Evolutionary conservation across 2,329 filamentous ascomycete genomes (phyloP).

Genomic region (Ceratocystis cacaofunesta): DNA sequence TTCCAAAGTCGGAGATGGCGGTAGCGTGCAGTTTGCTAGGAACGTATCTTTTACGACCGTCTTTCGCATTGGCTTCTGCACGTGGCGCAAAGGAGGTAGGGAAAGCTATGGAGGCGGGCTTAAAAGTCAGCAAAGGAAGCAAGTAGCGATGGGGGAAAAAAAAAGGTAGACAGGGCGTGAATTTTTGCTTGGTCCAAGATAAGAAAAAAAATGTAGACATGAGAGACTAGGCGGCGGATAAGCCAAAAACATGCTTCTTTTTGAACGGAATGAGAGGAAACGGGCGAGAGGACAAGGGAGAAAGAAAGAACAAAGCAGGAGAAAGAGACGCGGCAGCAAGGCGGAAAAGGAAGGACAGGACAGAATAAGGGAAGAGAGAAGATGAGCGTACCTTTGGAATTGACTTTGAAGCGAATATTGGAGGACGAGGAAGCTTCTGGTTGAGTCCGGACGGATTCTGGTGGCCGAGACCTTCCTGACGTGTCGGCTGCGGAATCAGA

Average conservation of each 20-base stretch:
- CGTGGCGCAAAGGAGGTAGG: conserved; percentile 8
- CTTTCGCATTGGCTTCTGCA: conserved; percentile 10
- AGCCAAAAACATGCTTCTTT: too few relatives aligned
- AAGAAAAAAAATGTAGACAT: background rate
- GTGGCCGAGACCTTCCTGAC: conserved; percentile 12
- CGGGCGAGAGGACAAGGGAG: background rate
- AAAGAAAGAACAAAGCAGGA: background rate
- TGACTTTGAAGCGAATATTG: conserved; percentile 10
- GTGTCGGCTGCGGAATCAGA: conserved; percentile 9
- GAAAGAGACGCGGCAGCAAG: background rate
- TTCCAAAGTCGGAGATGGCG: conserved; percentile 40
- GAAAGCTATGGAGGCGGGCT: conserved; percentile 2
- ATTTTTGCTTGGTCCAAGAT: background rate
- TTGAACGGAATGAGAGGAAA: background rate
- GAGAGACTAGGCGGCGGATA: background rate
- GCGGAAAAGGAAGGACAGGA: background rate
- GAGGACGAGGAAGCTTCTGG: conserved; percentile 8
- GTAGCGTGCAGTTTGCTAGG: conserved; percentile 48
- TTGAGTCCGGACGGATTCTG: conserved; percentile 3
- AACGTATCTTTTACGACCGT: conserved; percentile 35
- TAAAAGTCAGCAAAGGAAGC: too few relatives aligned
- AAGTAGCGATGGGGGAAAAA: background rate
- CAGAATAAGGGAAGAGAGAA: too few relatives aligned
- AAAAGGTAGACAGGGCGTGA: background rate
- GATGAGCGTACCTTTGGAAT: conserved; percentile 12